Evolutionary conservation across 352 stramenopile species (phyloP).

Genomic region (Globisporangium polare): DNA sequence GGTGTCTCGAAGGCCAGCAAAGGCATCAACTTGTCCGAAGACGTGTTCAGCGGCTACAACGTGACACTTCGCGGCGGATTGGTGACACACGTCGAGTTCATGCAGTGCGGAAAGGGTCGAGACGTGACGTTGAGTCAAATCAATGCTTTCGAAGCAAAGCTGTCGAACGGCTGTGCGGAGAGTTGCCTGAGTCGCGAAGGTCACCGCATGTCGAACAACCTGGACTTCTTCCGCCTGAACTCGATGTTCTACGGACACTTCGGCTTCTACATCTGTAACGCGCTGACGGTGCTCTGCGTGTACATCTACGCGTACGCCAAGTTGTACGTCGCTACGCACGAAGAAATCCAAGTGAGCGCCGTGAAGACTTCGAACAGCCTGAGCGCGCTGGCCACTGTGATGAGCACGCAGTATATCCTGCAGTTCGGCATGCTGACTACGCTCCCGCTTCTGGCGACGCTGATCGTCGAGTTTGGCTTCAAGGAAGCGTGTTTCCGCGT

Average conservation of each 20-base stretch:
- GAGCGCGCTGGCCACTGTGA: slow-evolving; percentile 62
- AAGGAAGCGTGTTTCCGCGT: slow-evolving; percentile 74
- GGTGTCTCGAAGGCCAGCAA: slow-evolving; percentile 86
- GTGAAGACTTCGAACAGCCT: slow-evolving; percentile 62
- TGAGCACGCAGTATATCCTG: slow-evolving; percentile 86
- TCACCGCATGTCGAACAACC: slow-evolving; percentile 65
- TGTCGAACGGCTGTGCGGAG: slow-evolving; percentile 82
- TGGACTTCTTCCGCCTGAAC: slow-evolving; percentile 87
- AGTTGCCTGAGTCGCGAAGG: slow-evolving; percentile 79
- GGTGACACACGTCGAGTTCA: slow-evolving; percentile 85
- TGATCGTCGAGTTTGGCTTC: slow-evolving; percentile 79
- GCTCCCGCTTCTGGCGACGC: slow-evolving; percentile 68
- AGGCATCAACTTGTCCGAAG: slow-evolving; percentile 86
- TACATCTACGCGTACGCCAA: slow-evolving; percentile 87
- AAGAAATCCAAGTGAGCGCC: slow-evolving; percentile 48
- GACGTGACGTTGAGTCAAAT: slow-evolving; percentile 88
- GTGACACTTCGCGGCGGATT: slow-evolving; percentile 74
- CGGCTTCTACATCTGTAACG: slow-evolving; percentile 89
- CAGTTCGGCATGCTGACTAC: slow-evolving; percentile 86
- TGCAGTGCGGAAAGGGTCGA: slow-evolving; percentile 86
- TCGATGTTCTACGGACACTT: slow-evolving; percentile 89
- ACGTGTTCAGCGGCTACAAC: slow-evolving; percentile 89
- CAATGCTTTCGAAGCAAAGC: slow-evolving; percentile 86
- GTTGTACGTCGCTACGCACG: slow-evolving; percentile 75
- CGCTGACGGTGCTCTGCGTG: slow-evolving; percentile 80